phyloP scores from a whole-genome alignment of 257 asterid genomes.

The Verbena officinalis region DNA sequence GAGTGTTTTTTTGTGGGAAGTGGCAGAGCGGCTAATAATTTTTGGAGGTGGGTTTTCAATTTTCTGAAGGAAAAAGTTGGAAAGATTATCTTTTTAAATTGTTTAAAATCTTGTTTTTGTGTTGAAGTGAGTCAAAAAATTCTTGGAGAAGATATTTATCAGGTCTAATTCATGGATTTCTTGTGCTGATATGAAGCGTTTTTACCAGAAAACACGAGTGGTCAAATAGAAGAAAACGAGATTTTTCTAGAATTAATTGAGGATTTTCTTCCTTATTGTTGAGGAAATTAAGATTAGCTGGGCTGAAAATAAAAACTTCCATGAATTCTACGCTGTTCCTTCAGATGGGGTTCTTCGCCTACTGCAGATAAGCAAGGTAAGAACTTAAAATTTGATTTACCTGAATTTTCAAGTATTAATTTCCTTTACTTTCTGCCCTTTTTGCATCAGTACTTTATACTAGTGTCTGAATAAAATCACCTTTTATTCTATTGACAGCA shows the following conservation, averaged over 20 bases:
- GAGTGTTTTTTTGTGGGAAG: conserved; percentile 18
- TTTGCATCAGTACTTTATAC: not conserved
- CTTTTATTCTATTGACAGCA: conserved; percentile 33
- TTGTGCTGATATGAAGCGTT: conserved; percentile 12
- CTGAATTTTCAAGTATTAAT: conserved; percentile 7
- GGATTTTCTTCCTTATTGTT: not conserved
- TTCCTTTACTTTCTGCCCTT: conserved; percentile 9
- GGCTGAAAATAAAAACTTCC: not conserved
- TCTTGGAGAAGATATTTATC: conserved; percentile 7
- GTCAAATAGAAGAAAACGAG: conserved; percentile 25
- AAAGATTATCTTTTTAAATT: conserved; percentile 15
- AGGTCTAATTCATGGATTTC: conserved; percentile 22
- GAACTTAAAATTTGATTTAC: conserved; percentile 12
- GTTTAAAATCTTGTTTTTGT: not conserved
- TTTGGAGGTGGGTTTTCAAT: conserved; percentile 9
- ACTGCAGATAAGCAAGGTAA: conserved; percentile 33
- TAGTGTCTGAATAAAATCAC: not conserved
- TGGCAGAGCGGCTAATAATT: conserved; percentile 9
- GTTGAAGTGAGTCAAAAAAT: conserved; percentile 15
- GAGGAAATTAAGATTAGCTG: not conserved
- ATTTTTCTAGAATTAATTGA: conserved; percentile 12
- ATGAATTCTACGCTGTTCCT: conserved; percentile 17
- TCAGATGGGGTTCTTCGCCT: conserved; percentile 30
- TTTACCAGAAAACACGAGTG: conserved; percentile 22
- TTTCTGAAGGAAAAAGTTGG: conserved; percentile 1